A percentile compares a stretch with the other conserved stretches of the same genome.
These are phyloP conservation scores for Penicillium sp. DNA, from an alignment of 2,329 filamentous ascomycete genomes.

Conservation along the genomic window DNA sequence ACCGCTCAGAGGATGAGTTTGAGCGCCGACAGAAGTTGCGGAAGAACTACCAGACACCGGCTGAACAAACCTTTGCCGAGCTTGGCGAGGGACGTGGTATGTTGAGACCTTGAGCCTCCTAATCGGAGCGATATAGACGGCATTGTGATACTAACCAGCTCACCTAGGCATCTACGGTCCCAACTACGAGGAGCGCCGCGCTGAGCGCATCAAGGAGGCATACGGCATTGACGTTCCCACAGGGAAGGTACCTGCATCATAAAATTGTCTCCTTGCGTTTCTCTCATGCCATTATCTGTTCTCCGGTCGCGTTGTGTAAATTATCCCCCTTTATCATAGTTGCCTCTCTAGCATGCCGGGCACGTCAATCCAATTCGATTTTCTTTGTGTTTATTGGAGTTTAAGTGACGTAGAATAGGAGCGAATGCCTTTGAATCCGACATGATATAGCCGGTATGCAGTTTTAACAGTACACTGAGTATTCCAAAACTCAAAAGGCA, in stretches of 20 bases:
- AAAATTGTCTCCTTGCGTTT: conserved; percentile 21
- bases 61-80: conserved; percentile 76
- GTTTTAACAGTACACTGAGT: not conserved
- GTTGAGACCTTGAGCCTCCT: conserved; percentile 1
- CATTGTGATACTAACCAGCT: conserved; percentile 7
- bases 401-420: conserved; percentile 8
- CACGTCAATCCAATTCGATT: conserved; percentile 17
- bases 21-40: conserved; percentile 73
- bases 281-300: conserved; percentile 21
- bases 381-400: conserved; percentile 12
- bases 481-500: not conserved
- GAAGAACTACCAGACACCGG: conserved; percentile 70
- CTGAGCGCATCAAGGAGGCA: conserved; percentile 77
- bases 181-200: conserved; percentile 81
- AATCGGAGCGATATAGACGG: not conserved
- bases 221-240: conserved; percentile 83
- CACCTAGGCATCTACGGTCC: conserved; percentile 71
- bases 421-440: not conserved
- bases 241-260: conserved; percentile 48
- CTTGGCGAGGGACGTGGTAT: conserved; percentile 85
- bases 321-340: conserved; percentile 27
- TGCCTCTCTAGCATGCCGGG: conserved; percentile 24
- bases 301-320: conserved; percentile 29
- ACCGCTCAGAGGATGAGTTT: conserved; percentile 68
- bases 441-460: not conserved